Conservation (phyloP, 371 early-diverging fungal species). For the Rhizopus sp. region DNA sequence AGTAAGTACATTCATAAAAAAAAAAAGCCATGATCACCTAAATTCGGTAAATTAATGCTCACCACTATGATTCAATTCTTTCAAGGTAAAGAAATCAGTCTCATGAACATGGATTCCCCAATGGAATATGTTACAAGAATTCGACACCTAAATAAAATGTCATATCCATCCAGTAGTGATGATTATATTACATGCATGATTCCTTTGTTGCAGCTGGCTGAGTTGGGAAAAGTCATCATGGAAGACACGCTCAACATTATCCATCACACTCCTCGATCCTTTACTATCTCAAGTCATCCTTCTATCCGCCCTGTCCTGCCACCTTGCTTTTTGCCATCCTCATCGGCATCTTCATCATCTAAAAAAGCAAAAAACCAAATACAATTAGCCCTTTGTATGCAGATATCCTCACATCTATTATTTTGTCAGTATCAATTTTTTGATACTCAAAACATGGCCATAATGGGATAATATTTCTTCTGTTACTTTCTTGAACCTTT, state of each 20-base stretch:
- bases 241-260: slow-evolving; percentile 7
- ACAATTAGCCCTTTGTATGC: slow-evolving; percentile 11
- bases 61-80: neutral
- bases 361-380: slow-evolving; percentile 9
- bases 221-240: slow-evolving; percentile 5
- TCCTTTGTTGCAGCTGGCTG: slow-evolving; percentile 10
- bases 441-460: too few relatives aligned
- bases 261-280: slow-evolving; percentile 12
- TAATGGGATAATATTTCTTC: too few relatives aligned
- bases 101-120: slow-evolving; percentile 14
- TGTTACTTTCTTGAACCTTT: too few relatives aligned
- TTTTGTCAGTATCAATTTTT: neutral
- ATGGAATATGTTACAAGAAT: slow-evolving; percentile 11
- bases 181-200: slow-evolving; percentile 1
- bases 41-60: slow-evolving; percentile 8
- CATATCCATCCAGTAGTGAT: slow-evolving; percentile 8
- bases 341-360: neutral
- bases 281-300: slow-evolving; percentile 8
- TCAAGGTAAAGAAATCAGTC: neutral
- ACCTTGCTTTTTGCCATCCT: slow-evolving; percentile 13
- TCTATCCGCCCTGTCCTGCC: slow-evolving; percentile 9
- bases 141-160: slow-evolving; percentile 6
- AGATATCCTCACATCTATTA: neutral
- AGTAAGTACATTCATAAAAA: slow-evolving; percentile 6
- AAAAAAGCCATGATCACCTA: slow-evolving; percentile 1